phyloP scores from a whole-genome alignment of 306 rosid genomes.

The Psophocarpus tetragonolobus region DNA sequence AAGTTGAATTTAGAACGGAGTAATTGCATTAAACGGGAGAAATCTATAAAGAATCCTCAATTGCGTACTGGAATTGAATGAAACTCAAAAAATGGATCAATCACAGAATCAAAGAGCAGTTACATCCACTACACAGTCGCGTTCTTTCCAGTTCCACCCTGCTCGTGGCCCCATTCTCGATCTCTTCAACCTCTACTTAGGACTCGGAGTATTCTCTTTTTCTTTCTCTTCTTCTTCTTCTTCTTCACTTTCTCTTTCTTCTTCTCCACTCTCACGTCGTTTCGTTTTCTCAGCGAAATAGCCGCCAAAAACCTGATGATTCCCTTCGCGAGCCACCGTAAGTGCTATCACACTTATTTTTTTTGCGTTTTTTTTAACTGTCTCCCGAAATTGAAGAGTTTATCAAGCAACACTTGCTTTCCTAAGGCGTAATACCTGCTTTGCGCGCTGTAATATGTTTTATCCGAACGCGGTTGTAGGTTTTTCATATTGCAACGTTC shows the following conservation, averaged over 20 bases:
- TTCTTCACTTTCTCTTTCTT: background rate
- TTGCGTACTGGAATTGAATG: slow-evolving; percentile 14
- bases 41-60: background rate
- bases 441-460: background rate
- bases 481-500: background rate
- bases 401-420: background rate
- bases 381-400: background rate
- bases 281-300: slow-evolving; percentile 52
- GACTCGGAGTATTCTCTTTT: slow-evolving; percentile 46
- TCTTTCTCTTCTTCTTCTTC: background rate
- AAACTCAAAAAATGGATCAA: slow-evolving; percentile 68
- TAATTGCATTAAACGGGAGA: background rate
- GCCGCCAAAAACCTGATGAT: slow-evolving; percentile 66
- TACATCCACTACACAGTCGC: slow-evolving; percentile 29
- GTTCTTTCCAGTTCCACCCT: slow-evolving; percentile 82
- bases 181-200: slow-evolving; percentile 92
- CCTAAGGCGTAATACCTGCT: background rate
- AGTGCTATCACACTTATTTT: slow-evolving; percentile 6
- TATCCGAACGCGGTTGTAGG: background rate
- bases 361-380: background rate
- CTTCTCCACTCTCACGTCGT: background rate
- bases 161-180: slow-evolving; percentile 74
- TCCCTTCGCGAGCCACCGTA: slow-evolving; percentile 63
- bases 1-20: background rate
- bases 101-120: slow-evolving; percentile 66